phyloP scores from a whole-genome alignment of 805 yeast genomes.

The Ogataea philodendri region DNA sequence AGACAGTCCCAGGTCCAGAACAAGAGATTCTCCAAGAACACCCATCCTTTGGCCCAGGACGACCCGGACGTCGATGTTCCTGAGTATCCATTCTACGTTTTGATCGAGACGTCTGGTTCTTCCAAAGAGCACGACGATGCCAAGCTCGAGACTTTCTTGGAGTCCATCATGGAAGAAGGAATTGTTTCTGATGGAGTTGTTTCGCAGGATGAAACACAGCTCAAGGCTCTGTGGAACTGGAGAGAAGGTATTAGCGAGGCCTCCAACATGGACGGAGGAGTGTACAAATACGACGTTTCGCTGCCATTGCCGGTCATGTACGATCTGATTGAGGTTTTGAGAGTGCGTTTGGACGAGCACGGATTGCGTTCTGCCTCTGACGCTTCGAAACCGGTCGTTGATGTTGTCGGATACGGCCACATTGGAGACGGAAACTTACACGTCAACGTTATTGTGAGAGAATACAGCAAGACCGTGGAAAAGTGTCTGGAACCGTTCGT shows the following conservation, averaged over 20 bases:
- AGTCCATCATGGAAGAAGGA: slow-evolving; percentile 78
- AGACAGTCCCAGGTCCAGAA: slow-evolving; percentile 62
- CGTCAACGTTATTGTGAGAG: slow-evolving; percentile 86
- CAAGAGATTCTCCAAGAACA: slow-evolving; percentile 53
- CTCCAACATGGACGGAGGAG: slow-evolving; percentile 82
- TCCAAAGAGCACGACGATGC: slow-evolving; percentile 90
- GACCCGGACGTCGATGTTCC: slow-evolving; percentile 37
- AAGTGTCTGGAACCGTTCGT: slow-evolving; percentile 87
- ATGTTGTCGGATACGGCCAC: slow-evolving; percentile 96
- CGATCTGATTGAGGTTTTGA: slow-evolving; percentile 76
- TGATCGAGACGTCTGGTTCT: slow-evolving; percentile 96
- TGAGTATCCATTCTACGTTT: slow-evolving; percentile 81
- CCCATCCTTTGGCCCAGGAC: slow-evolving; percentile 70
- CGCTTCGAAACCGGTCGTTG: slow-evolving; percentile 69
- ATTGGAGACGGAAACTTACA: slow-evolving; percentile 97
- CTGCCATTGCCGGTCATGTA: slow-evolving; percentile 81
- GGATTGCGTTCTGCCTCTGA: slow-evolving; percentile 64
- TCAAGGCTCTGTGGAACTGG: slow-evolving; percentile 87
- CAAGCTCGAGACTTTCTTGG: slow-evolving; percentile 82
- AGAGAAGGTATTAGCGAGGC: slow-evolving; percentile 94
- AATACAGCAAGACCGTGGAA: slow-evolving; percentile 78
- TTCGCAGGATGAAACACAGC: slow-evolving; percentile 92
- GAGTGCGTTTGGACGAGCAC: slow-evolving; percentile 52
- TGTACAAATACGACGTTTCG: slow-evolving; percentile 95
- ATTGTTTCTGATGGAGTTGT: slow-evolving; percentile 89